Base-by-base conservation (phyloP, 1,284 basidiomycete genomes). In the Malassezia vespertilionis region DNA sequence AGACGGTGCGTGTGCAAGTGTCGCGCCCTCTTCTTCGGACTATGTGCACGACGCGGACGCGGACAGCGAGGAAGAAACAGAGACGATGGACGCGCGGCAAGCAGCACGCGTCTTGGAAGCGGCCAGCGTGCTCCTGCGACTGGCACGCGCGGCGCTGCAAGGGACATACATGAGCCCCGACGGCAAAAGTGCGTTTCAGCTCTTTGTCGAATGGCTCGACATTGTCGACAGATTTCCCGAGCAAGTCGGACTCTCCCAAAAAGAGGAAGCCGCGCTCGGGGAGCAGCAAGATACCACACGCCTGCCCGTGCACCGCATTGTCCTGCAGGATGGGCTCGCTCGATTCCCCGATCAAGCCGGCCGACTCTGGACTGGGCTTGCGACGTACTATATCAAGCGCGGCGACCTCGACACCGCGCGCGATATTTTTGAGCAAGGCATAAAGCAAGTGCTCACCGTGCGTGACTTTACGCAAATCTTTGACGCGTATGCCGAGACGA, bases 391-490 rank as follows among this genome's bases (percentile, higher is more conserved):
- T 89, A 90, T 93, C 74, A 93, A 95, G 73, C 81, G 88, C 2
- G 86, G 80, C 55, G 91, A 96, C 68, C 90, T 99, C 63, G 89
- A 90, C 45, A 79, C 82, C 46, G 88, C 85, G 7, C 83, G 80
- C 61, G 77, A 77, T 45, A 88, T 83, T 0, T 97, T 97, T 67
- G 93, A 97, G 72, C 74, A 80, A 22, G 91, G 89, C 8, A 79
- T 96, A 55, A 76, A 79, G 9, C 77, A 75, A 1, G 90, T 96
- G 14, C 76, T 97, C 63, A 96, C 93, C 0, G 84, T 96, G 54
- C 82, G 89, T 20, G 93, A 97, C 74, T 99, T 97, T 72, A 91
- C 88, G 2, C 89, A 95, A 69, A 89, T 97, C 56, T 97, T 97
- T 69, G 91, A 97, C 68, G 84, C 89, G 4, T 95, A 93, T 70